phyloP scores from a whole-genome alignment of 2,329 filamentous ascomycete genomes.

The Hirsutella minnesotensis region DNA sequence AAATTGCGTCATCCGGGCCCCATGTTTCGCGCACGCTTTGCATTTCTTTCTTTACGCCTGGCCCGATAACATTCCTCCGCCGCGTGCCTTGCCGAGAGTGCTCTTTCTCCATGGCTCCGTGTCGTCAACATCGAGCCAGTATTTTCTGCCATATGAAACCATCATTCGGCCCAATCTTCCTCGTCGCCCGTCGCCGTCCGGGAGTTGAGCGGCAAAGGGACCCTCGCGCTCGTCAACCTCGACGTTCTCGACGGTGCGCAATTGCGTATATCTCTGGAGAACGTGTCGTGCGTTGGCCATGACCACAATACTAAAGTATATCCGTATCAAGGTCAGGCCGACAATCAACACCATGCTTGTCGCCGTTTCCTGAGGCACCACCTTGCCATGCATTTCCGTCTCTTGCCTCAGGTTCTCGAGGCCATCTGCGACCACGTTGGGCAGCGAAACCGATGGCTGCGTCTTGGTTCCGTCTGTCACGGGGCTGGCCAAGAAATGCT shows the following conservation, averaged over 20 bases:
- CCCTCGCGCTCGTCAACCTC: constrained; percentile 39
- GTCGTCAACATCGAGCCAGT: constrained; percentile 67
- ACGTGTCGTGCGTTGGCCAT: constrained; percentile 72
- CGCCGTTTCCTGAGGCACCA: constrained; percentile 44
- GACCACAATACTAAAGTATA: constrained; percentile 78
- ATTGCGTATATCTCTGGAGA: constrained; percentile 50
- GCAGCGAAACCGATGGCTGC: constrained; percentile 11
- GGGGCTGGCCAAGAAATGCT: constrained; percentile 69
- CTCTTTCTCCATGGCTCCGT: constrained; percentile 49
- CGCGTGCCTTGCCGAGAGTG: constrained; percentile 38
- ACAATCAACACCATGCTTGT: constrained; percentile 70
- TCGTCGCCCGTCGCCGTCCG: constrained; percentile 69
- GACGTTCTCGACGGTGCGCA: constrained; percentile 35
- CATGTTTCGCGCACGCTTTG: no score
- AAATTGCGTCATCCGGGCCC: constrained; percentile 8
- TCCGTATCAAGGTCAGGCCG: constrained; percentile 58
- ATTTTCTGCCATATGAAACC: constrained; percentile 60
- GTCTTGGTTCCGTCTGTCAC: constrained; percentile 25
- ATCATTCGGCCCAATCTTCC: constrained; percentile 70
- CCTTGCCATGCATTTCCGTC: constrained; percentile 20
- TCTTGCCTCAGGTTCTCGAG: constrained; percentile 21
- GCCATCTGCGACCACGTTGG: constrained; percentile 17
- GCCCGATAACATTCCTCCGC: constrained; percentile 18
- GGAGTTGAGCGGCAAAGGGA: constrained; percentile 56
- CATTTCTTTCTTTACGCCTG: constrained; percentile 22